These are phyloP conservation scores for Epichloe elymi DNA, from an alignment of 2,329 filamentous ascomycete species.

Conservation along the genomic window DNA sequence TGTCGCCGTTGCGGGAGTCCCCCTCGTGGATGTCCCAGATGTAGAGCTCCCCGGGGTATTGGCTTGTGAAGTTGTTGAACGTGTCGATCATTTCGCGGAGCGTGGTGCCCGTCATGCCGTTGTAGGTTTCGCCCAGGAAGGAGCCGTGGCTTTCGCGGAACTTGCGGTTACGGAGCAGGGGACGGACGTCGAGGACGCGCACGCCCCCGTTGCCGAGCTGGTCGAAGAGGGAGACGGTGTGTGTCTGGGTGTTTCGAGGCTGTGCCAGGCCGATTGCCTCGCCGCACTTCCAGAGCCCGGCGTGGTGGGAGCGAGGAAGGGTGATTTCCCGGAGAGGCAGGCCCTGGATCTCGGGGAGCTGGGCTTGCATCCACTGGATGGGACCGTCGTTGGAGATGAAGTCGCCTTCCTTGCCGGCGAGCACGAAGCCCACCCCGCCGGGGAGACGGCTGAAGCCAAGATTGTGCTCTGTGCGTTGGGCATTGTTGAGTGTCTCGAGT, in stretches of 20 bases:
- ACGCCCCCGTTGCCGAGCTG: constrained; percentile 17
- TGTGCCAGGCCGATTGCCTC: constrained; percentile 4
- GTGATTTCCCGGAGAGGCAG: constrained; percentile 17
- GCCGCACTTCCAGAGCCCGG: constrained; percentile 13
- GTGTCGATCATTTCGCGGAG: constrained; percentile 15
- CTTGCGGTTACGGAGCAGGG: constrained; percentile 1
- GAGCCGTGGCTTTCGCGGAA: constrained; percentile 13
- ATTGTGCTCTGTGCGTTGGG: constrained; percentile 4
- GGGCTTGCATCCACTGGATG: constrained; percentile 17
- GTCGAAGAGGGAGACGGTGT: constrained; percentile 9
- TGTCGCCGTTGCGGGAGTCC: constrained; percentile 3
- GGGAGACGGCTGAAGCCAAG: constrained; percentile 8
- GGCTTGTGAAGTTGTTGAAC: constrained; percentile 17
- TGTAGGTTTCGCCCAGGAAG: constrained; percentile 5
- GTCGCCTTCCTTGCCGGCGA: constrained; percentile 18
- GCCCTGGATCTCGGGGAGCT: constrained; percentile 14
- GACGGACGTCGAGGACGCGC: constrained; percentile 19
- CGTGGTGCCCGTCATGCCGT: constrained; percentile 15
- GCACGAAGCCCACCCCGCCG: constrained; percentile 15
- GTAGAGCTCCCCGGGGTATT: constrained; percentile 20
- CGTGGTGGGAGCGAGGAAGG: constrained; percentile 20
- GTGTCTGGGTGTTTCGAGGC: constrained; percentile 13
- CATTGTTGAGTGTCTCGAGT: constrained; percentile 12
- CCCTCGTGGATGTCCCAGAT: constrained; percentile 17
- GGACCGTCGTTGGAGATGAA: constrained; percentile 16